Evolutionary conservation across 1,284 basidiomycete genomes (phyloP), one percentile per base, ranked within the genome.

Genomic region (Leccinum colubrinum): DNA sequence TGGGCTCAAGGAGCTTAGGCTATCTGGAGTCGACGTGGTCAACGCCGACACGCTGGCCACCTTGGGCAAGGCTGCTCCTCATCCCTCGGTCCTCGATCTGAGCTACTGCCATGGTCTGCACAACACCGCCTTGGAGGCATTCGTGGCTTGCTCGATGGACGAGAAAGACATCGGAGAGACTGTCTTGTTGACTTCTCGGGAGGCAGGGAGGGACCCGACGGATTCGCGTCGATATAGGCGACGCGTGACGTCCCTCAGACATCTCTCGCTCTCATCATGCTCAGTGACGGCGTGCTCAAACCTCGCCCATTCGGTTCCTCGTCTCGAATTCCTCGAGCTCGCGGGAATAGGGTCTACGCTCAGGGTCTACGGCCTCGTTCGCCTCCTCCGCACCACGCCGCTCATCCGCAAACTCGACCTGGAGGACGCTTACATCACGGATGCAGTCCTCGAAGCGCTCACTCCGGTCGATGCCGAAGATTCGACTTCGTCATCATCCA

Each of bases 391-490:
- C 52, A 91, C 89, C 9, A 89, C 87, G 6, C 90, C 91, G 0
- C 72, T 80, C 61, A 86, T 98, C 56, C 80, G 86, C 58, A 86
- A 84, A 58, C 75, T 98, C 51, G 96, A 98, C 72, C 77, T 98
- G 35, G 96, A 97, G 72, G 90, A 93, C 64, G 92, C 92, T 3
- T 85, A 89, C 25, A 85, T 97, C 58, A 88, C 85, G 1, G 94
- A 97, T 74, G 78, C 79, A 1, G 82, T 95, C 12, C 72, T 97
- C 20, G 76, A 78, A 14, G 80, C 80, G 1, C 76, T 97, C 52
- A 92, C 90, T 1, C 90, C 90, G 4, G 65, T 6, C 6, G 59
- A 64, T 15, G 8, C 6, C 3, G 59, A 56, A 22, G 25, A 3
- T 2, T 20, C 20, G 5, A 56, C 60, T 12, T 20, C 20, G 7